Percentiles rank a stretch among this genome's conserved stretches.
These are phyloP conservation scores for Didymellaceae sp. DNA, from an alignment of 2,329 filamentous ascomycete genomes.

Conservation along the genomic window DNA sequence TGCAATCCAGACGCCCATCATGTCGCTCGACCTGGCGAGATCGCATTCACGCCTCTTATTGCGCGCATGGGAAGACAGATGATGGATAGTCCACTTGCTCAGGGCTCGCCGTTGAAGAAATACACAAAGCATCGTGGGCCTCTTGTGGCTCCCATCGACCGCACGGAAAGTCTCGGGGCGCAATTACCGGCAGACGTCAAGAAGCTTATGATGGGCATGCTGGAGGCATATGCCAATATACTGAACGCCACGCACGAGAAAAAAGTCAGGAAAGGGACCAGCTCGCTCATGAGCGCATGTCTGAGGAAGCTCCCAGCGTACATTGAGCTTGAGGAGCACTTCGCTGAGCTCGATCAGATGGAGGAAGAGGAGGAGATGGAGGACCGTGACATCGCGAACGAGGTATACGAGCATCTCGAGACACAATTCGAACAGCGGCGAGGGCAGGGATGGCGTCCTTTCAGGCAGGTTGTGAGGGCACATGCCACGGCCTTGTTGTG, in stretches of 20 bases:
- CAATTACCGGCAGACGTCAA: slow-evolving; percentile 33
- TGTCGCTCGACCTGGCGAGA: slow-evolving; percentile 38
- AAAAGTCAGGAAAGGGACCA: slow-evolving; percentile 41
- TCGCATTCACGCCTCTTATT: slow-evolving; percentile 46
- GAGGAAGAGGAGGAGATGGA: slow-evolving; percentile 39
- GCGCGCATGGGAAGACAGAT: slow-evolving; percentile 36
- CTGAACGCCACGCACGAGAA: slow-evolving; percentile 39
- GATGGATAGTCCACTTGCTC: slow-evolving; percentile 40
- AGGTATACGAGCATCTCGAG: slow-evolving; percentile 52
- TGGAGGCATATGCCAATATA: slow-evolving; percentile 45
- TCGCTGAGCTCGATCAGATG: slow-evolving; percentile 39
- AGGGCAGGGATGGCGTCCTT: slow-evolving; percentile 47
- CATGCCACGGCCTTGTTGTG: slow-evolving; percentile 49
- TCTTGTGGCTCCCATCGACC: slow-evolving; percentile 28
- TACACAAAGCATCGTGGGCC: slow-evolving; percentile 32
- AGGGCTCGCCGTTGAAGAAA: slow-evolving; percentile 36
- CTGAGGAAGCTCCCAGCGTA: slow-evolving; percentile 50
- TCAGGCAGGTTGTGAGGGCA: slow-evolving; percentile 51
- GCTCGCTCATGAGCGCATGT: slow-evolving; percentile 49
- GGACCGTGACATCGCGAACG: slow-evolving; percentile 44
- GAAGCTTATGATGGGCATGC: slow-evolving; percentile 40
- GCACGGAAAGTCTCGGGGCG: slow-evolving; percentile 26
- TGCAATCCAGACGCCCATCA: slow-evolving; percentile 1
- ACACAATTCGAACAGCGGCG: slow-evolving; percentile 39
- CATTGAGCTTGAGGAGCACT: slow-evolving; percentile 50